Evolutionary conservation across 495 filamentous ascomycete genomes (phyloP), one percentile per base, ranked within the genome.

Genomic region (Jackrogersella minutella): DNA sequence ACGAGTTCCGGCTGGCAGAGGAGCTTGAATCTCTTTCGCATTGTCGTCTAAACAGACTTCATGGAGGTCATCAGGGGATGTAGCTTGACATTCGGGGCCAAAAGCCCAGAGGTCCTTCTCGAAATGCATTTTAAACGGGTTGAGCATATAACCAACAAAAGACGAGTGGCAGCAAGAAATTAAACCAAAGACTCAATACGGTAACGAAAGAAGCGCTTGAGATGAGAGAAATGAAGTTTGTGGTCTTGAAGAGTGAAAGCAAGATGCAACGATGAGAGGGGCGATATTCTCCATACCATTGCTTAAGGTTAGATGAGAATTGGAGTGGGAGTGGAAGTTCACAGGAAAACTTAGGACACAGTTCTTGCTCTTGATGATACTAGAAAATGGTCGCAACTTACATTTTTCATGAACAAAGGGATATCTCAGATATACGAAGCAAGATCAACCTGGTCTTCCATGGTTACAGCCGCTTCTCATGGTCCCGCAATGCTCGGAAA

Each of bases 21-120:
- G 47, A 16, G 39, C 49, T 17, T 26, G 55, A 8, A 46, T 30
- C 9, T 70, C 72, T 46, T 58, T 62, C n/a, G 36, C 50, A 40
- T 74, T 66, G 37, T 74, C 72, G 31, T 70, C 55, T n/a, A 74
- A 53, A 57, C 56, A 70, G 46, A 74, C 61, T 47, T 74, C 72
- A 22, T 74, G 72, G 13, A 74, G 63, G n/a, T 74, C 72, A 16
- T 74, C 66, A 16, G 60, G 63, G 5, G 64, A 51, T 46, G 53
- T 13, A 2, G 50, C 11, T 6, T 63, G 69, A 10, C 62, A 52
- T 30, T 67, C 59, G 26, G 59, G 69, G 34, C 37, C 24, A 24
- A 59, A 64, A 7, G 31, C 22, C 72, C 72, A 74, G 19, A 51
- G 13, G 22, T 72, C 63, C 44, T 72, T 68, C 30, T 63, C 59